Conservation (phyloP, 1,284 basidiomycete species). For the Heterobasidion parviporum region DNA sequence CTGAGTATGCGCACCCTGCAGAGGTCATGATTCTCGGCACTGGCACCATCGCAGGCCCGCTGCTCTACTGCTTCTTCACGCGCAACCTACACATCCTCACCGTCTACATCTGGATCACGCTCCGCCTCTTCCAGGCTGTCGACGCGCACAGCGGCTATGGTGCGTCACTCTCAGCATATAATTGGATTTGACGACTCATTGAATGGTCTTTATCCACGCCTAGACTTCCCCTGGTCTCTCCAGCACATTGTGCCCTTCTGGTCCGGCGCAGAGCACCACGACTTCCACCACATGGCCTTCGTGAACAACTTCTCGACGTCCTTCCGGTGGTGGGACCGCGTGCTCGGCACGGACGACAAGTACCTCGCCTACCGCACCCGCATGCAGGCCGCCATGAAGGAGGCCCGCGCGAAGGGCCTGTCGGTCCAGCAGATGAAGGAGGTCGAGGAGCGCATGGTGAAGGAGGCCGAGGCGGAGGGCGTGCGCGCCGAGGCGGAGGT, state of each 20-base stretch:
- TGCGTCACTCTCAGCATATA: constrained; percentile 28
- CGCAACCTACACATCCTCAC: constrained; percentile 82
- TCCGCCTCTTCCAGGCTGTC: constrained; percentile 95
- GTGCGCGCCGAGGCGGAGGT: constrained; percentile 62
- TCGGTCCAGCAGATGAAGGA: constrained; percentile 42
- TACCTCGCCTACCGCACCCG: constrained; percentile 72
- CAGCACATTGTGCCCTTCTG: constrained; percentile 94
- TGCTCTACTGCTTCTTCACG: constrained; percentile 76
- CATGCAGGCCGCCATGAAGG: constrained; percentile 43
- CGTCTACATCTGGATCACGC: constrained; percentile 90
- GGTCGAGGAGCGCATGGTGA: constrained; percentile 52
- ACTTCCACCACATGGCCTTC: constrained; percentile 93
- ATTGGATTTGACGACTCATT: no score
- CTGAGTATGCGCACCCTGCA: constrained; percentile 94
- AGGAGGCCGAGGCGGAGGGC: constrained; percentile 66
- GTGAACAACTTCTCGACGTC: constrained; percentile 87
- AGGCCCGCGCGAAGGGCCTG: constrained; percentile 34
- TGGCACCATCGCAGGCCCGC: constrained; percentile 83
- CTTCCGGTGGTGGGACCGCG: constrained; percentile 87
- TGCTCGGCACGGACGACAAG: constrained; percentile 83
- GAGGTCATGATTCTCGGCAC: constrained; percentile 88
- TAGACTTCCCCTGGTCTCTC: constrained; percentile 96
- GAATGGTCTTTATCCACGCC: not conserved
- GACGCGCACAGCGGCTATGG: constrained; percentile 97
- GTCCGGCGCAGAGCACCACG: constrained; percentile 98